Conservation (phyloP, 2,329 filamentous ascomycete genomes). For the Fusarium paranaense region DNA sequence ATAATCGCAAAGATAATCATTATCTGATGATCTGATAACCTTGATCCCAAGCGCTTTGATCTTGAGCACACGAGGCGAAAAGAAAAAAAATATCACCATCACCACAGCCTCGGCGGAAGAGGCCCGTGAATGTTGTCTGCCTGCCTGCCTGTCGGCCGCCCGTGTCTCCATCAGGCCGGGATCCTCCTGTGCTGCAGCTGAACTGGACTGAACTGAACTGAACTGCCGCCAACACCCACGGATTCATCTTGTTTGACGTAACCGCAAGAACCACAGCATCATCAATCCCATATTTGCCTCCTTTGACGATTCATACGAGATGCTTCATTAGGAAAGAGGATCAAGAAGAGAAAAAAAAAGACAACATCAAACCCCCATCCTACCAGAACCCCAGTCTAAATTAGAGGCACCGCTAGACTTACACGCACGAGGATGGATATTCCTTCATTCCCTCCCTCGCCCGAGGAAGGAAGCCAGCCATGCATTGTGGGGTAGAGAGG, state of each 20-base stretch:
- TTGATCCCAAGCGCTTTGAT: slow-evolving; percentile 17
- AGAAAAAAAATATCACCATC: not conserved
- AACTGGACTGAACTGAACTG: not conserved
- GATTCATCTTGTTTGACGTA: not conserved
- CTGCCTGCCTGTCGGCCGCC: not conserved
- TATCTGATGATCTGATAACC: slow-evolving; percentile 36
- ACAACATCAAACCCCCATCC: not conserved
- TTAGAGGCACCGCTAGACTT: not conserved
- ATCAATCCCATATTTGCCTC: slow-evolving; percentile 22
- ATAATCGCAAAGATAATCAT: slow-evolving; percentile 16
- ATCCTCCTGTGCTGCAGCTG: not conserved
- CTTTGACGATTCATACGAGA: not conserved
- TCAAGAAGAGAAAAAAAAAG: not conserved
- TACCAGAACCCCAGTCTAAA: not conserved
- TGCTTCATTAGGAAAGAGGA: not conserved
- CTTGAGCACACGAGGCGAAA: not conserved
- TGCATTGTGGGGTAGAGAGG: slow-evolving; percentile 22
- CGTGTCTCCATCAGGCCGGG: not conserved
- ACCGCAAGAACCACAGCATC: not conserved
- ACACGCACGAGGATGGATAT: not conserved
- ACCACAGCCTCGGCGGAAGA: not conserved
- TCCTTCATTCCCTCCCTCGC: not conserved
- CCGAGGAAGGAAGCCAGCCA: not conserved
- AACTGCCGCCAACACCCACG: not conserved
- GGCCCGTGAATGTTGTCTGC: not conserved